Percentiles rank a stretch among this genome's conserved stretches.
These are phyloP conservation scores for Gloeopeniophorella convolvens DNA, from an alignment of 768 basidiomycete genomes.

Conservation along the genomic window DNA sequence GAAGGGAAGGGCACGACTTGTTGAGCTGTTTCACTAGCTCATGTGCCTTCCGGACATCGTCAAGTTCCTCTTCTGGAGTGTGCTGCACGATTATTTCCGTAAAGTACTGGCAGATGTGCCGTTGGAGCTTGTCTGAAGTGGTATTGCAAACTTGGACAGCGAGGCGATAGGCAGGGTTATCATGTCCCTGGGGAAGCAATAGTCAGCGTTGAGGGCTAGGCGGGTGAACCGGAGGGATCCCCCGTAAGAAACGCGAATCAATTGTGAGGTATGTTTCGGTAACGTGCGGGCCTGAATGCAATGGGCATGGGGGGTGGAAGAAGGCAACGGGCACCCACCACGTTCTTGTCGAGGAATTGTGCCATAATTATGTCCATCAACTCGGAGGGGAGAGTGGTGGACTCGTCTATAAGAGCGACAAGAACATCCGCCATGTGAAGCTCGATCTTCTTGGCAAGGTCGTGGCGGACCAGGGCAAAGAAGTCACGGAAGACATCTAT, in stretches of 20 bases:
- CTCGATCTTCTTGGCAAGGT: slow-evolving; percentile 75
- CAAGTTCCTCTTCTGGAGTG: slow-evolving; percentile 53
- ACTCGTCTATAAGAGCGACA: slow-evolving; percentile 84
- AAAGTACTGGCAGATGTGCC: slow-evolving; percentile 88
- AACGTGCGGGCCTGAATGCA: background rate
- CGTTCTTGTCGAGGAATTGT: slow-evolving; percentile 78
- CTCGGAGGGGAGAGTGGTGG: slow-evolving; percentile 63
- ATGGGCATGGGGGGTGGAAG: background rate
- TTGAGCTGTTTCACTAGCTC: slow-evolving; percentile 80
- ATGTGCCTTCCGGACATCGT: slow-evolving; percentile 72
- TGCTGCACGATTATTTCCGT: slow-evolving; percentile 74
- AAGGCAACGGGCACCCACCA: slow-evolving; percentile 37
- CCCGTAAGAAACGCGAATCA: too few species aligned
- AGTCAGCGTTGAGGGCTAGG: background rate
- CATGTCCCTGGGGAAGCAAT: slow-evolving; percentile 42
- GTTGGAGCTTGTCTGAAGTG: slow-evolving; percentile 80
- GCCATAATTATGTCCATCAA: slow-evolving; percentile 77
- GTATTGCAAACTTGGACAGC: slow-evolving; percentile 82
- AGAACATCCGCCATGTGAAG: slow-evolving; percentile 86
- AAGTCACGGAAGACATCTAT: slow-evolving; percentile 76
- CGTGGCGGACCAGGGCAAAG: slow-evolving; percentile 72
- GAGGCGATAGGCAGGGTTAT: slow-evolving; percentile 73
- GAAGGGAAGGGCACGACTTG: slow-evolving; percentile 68
- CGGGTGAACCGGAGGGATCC: background rate
- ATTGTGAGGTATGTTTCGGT: background rate